Evolutionary conservation across 2,329 filamentous ascomycete genomes (phyloP).

Genomic region (Verruconis gallopava): DNA sequence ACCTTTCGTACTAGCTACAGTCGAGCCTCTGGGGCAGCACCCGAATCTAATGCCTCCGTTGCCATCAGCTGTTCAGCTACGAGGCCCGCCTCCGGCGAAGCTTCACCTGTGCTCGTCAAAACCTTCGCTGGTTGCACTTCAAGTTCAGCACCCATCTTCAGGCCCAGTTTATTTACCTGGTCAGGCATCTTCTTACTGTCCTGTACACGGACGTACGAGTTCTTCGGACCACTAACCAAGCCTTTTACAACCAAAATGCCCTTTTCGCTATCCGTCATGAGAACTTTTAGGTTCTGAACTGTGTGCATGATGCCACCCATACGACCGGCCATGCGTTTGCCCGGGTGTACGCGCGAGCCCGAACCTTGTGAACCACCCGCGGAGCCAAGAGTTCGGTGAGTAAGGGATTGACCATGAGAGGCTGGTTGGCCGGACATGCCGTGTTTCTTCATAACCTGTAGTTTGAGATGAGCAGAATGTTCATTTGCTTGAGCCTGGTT

Average conservation of each 20-base stretch:
- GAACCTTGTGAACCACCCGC: slow-evolving; percentile 80
- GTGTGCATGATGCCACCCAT: slow-evolving; percentile 89
- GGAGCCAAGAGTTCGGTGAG: slow-evolving; percentile 85
- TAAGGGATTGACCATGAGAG: slow-evolving; percentile 89
- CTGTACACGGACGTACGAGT: slow-evolving; percentile 69
- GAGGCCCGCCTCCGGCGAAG: too few species aligned
- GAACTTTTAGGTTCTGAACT: slow-evolving; percentile 77
- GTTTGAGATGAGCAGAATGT: neutral
- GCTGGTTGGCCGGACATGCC: slow-evolving; percentile 81
- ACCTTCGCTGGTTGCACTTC: too few species aligned
- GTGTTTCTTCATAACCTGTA: slow-evolving; percentile 80
- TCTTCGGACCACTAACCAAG: slow-evolving; percentile 76
- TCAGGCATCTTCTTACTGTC: slow-evolving; percentile 83
- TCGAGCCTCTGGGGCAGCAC: too few species aligned
- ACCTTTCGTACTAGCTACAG: too few species aligned
- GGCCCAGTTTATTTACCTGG: slow-evolving; percentile 22
- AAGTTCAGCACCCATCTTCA: slow-evolving; percentile 3
- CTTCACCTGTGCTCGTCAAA: too few species aligned
- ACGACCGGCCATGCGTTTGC: slow-evolving; percentile 94
- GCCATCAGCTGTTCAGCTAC: too few species aligned
- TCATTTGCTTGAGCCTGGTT: too few species aligned
- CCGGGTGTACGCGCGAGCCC: slow-evolving; percentile 82
- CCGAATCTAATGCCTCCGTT: too few species aligned
- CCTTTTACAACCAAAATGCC: slow-evolving; percentile 81
- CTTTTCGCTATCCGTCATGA: slow-evolving; percentile 76